Conservation (phyloP, 2,329 filamentous ascomycete genomes). For the Stemphylium lycopersici region DNA sequence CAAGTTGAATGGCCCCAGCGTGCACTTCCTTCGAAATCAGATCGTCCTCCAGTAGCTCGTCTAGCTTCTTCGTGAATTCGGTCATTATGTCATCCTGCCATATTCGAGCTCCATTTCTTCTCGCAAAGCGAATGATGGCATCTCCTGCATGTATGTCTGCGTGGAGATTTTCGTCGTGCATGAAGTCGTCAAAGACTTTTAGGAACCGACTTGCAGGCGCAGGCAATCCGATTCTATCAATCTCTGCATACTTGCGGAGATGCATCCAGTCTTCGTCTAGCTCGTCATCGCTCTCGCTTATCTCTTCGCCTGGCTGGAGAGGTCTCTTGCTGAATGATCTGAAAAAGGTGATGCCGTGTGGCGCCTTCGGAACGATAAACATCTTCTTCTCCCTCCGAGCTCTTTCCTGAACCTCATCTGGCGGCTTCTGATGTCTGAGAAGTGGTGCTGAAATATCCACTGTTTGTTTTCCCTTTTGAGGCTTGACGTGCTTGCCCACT, state of each 20-base stretch:
- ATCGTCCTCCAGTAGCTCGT: slow-evolving; percentile 36
- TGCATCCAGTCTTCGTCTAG: slow-evolving; percentile 48
- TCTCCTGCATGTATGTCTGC: slow-evolving; percentile 45
- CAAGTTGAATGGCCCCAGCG: slow-evolving; percentile 20
- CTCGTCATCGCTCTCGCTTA: slow-evolving; percentile 55
- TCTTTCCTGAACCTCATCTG: slow-evolving; percentile 24
- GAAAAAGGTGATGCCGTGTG: slow-evolving; percentile 46
- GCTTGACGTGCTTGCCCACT: slow-evolving; percentile 13
- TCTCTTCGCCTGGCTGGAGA: slow-evolving; percentile 44
- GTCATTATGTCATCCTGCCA: slow-evolving; percentile 23
- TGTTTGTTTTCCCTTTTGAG: background rate
- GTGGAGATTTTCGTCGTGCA: slow-evolving; percentile 46
- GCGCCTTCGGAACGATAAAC: slow-evolving; percentile 46
- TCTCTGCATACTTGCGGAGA: slow-evolving; percentile 35
- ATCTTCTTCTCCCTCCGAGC: slow-evolving; percentile 25
- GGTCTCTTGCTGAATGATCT: slow-evolving; percentile 49
- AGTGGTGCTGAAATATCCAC: background rate
- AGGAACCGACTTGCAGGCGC: slow-evolving; percentile 43
- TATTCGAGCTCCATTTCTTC: slow-evolving; percentile 30
- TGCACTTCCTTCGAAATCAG: slow-evolving; percentile 35
- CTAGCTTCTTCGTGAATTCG: slow-evolving; percentile 42
- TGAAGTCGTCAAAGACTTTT: slow-evolving; percentile 45
- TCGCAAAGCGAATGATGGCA: slow-evolving; percentile 49
- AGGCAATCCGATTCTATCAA: slow-evolving; percentile 16
- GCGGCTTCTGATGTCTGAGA: slow-evolving; percentile 16